Conservation (phyloP, 768 basidiomycete species). For the Mycena rosella region DNA sequence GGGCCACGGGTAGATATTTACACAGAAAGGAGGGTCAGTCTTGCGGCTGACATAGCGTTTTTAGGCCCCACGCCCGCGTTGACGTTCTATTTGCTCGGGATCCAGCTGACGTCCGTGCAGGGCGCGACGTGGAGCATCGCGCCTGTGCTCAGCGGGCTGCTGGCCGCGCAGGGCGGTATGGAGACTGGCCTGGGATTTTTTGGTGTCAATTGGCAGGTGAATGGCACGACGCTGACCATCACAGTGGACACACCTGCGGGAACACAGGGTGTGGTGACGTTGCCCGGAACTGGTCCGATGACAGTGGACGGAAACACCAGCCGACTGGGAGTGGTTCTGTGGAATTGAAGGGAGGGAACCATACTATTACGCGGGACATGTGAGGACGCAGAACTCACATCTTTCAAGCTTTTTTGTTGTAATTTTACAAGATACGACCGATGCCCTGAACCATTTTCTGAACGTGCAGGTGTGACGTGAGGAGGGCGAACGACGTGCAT, state of each 20-base stretch:
- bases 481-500: too few relatives aligned
- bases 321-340: slow-evolving; percentile 14
- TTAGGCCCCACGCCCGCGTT: slow-evolving; percentile 61
- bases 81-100: slow-evolving; percentile 61
- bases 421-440: too few relatives aligned
- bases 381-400: too few relatives aligned
- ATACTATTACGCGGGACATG: slow-evolving; percentile 14
- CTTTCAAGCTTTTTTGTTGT: too few relatives aligned
- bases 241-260: slow-evolving; percentile 42
- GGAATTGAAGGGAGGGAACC: slow-evolving; percentile 25
- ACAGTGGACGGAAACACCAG: slow-evolving; percentile 31
- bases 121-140: slow-evolving; percentile 59
- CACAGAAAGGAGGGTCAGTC: too few relatives aligned
- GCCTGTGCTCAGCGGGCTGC: slow-evolving; percentile 57
- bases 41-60: too few relatives aligned
- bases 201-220: slow-evolving; percentile 54
- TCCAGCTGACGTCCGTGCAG: slow-evolving; percentile 55
- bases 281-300: slow-evolving; percentile 43
- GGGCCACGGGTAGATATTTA: slow-evolving; percentile 49
- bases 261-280: slow-evolving; percentile 43
- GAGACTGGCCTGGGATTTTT: slow-evolving; percentile 61
- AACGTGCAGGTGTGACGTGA: too few relatives aligned
- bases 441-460: too few relatives aligned
- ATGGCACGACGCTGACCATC: slow-evolving; percentile 35
- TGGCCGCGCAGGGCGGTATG: slow-evolving; percentile 59